phyloP scores from a whole-genome alignment of 2,329 filamentous ascomycete genomes.

The Trichoderma sp. region DNA sequence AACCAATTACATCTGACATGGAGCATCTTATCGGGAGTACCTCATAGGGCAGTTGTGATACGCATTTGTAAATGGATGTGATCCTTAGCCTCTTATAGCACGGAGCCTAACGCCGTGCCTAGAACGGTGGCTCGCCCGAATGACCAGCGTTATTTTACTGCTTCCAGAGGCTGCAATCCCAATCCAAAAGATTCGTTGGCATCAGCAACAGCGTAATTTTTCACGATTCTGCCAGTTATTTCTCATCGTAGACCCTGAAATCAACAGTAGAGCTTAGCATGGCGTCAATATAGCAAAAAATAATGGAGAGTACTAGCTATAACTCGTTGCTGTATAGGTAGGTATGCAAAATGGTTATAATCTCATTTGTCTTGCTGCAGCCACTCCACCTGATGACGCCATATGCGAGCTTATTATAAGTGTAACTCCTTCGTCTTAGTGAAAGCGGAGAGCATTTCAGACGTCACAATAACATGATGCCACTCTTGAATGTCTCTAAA shows the following conservation, averaged over 20 bases:
- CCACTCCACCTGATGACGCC: neutral
- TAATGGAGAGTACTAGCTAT: neutral
- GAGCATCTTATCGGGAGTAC: neutral
- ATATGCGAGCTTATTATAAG: neutral
- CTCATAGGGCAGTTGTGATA: neutral
- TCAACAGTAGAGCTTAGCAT: neutral
- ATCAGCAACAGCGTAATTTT: neutral
- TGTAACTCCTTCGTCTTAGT: neutral
- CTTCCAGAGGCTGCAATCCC: neutral
- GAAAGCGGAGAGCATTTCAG: neutral
- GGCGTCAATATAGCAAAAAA: too few species aligned
- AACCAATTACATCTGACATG: neutral
- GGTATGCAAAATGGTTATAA: neutral
- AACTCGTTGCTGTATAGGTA: neutral
- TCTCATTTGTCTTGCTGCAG: neutral
- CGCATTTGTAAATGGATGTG: neutral
- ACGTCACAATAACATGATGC: neutral
- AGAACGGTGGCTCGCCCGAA: neutral
- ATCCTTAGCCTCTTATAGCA: neutral
- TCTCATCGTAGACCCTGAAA: neutral
- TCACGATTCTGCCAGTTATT: neutral
- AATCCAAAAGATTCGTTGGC: neutral
- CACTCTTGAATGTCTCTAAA: neutral
- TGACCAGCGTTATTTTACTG: neutral
- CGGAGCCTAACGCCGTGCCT: neutral